Conservation (phyloP, 2,329 filamentous ascomycete species). For the Trichoderma cornu-damae region DNA sequence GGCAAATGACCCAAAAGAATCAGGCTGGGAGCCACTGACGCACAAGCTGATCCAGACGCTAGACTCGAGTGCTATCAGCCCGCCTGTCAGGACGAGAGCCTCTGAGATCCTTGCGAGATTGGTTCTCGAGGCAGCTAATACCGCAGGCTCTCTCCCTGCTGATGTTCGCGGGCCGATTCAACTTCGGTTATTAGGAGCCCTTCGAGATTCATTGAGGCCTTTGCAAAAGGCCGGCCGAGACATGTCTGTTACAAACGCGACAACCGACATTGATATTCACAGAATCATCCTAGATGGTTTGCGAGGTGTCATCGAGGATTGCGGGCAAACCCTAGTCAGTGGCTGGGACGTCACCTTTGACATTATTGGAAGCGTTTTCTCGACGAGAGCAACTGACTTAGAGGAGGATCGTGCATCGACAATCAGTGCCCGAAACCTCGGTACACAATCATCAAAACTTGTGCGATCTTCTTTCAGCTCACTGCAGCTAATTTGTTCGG, state of each 20-base stretch:
- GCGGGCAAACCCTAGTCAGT: conserved; percentile 73
- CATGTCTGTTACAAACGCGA: conserved; percentile 52
- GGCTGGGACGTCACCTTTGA: conserved; percentile 86
- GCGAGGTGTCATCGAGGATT: conserved; percentile 78
- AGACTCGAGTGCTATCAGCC: conserved; percentile 42
- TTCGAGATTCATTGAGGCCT: conserved; percentile 53
- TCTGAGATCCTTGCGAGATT: conserved; percentile 60
- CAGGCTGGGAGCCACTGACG: conserved; percentile 69
- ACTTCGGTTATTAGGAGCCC: conserved; percentile 62
- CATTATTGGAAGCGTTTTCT: conserved; percentile 77
- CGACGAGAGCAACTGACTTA: conserved; percentile 37
- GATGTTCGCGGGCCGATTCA: conserved; percentile 59
- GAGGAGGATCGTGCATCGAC: conserved; percentile 34
- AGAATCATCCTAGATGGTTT: conserved; percentile 73
- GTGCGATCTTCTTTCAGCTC: conserved; percentile 85
- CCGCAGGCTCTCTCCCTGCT: conserved; percentile 48
- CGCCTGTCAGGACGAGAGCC: conserved; percentile 54
- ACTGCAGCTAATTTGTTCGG: conserved; percentile 86
- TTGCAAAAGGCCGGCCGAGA: conserved; percentile 52
- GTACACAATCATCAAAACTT: conserved; percentile 63
- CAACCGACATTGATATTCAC: conserved; percentile 73
- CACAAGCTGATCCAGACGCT: conserved; percentile 49
- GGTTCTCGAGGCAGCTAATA: conserved; percentile 52
- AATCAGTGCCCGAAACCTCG: conserved; percentile 35
- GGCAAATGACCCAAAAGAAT: conserved; percentile 58